Evolutionary conservation across 768 basidiomycete genomes (phyloP).

Genomic region (Russula abietina): DNA sequence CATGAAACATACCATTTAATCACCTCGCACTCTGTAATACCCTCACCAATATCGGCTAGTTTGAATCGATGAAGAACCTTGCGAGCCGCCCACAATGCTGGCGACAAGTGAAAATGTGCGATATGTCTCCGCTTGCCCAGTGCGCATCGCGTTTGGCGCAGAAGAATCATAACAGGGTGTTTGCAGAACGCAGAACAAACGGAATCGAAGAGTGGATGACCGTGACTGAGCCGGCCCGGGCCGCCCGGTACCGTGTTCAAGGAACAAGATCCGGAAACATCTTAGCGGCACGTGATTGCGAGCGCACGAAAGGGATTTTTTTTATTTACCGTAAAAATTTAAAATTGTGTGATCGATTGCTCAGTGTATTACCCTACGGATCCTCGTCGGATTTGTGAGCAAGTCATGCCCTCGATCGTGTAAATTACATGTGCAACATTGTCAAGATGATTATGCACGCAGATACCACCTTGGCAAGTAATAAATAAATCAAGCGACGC

Average conservation of each 20-base stretch:
- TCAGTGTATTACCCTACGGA: too few species aligned
- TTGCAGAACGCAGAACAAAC: not conserved
- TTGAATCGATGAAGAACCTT: slow-evolving; percentile 57
- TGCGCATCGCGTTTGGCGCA: slow-evolving; percentile 6
- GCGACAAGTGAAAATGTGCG: slow-evolving; percentile 34
- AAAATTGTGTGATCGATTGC: too few species aligned
- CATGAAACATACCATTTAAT: slow-evolving; percentile 61
- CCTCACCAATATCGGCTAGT: slow-evolving; percentile 83
- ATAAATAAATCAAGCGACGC: too few species aligned
- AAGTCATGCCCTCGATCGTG: too few species aligned
- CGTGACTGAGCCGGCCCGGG: not conserved
- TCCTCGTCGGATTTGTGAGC: too few species aligned
- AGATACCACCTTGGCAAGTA: too few species aligned
- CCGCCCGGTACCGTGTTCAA: not conserved
- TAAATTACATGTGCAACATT: too few species aligned
- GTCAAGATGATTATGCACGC: too few species aligned
- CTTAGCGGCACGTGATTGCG: too few species aligned
- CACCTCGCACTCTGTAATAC: slow-evolving; percentile 86
- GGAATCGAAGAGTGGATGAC: not conserved
- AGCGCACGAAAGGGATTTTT: too few species aligned
- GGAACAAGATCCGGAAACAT: not conserved
- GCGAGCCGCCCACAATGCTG: slow-evolving; percentile 30
- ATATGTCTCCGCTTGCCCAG: slow-evolving; percentile 3
- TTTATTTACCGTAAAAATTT: too few species aligned
- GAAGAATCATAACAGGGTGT: slow-evolving; percentile 6